Percentiles rank a stretch among this genome's conserved stretches.
Conservation (phyloP, 495 filamentous ascomycete species). For the Pyronema domesticum region DNA sequence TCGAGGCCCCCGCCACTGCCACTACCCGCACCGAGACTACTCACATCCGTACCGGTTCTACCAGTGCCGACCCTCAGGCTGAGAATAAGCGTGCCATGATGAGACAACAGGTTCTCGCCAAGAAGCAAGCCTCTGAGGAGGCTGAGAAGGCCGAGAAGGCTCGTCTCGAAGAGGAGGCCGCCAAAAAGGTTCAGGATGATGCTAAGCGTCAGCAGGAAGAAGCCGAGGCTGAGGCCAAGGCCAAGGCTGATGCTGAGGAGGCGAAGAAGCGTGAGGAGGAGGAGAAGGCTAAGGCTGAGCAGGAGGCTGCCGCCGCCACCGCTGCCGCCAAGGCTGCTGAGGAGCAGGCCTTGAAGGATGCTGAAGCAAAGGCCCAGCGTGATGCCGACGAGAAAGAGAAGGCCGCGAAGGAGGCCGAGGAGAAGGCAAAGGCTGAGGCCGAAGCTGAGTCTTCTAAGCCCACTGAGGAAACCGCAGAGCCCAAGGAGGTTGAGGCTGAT, state of each 20-base stretch:
- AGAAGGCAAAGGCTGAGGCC: conserved; percentile 26
- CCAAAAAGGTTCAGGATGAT: conserved; percentile 20
- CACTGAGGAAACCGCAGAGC: conserved; percentile 27
- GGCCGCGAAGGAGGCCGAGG: conserved; percentile 33
- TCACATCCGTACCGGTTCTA: conserved; percentile 33
- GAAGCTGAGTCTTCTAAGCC: conserved; percentile 26
- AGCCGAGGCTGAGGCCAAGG: conserved; percentile 9
- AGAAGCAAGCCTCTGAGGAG: conserved; percentile 41
- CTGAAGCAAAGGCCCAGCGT: conserved; percentile 16
- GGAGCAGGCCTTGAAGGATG: conserved; percentile 26
- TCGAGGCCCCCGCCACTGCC: conserved; percentile 40
- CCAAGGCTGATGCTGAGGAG: conserved; percentile 19
- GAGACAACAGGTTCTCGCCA: conserved; percentile 43
- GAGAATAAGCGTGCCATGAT: conserved; percentile 55
- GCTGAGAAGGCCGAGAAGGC: conserved; percentile 42
- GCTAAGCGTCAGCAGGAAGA: conserved; percentile 5
- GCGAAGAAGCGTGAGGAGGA: conserved; percentile 14
- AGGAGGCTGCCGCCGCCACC: conserved; percentile 30
- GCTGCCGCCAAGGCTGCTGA: conserved; percentile 30
- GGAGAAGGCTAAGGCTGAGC: conserved; percentile 25
- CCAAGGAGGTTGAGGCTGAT: conserved; percentile 28
- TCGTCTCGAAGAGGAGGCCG: conserved; percentile 17
- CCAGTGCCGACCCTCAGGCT: conserved; percentile 44
- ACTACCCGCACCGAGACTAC: conserved; percentile 32
- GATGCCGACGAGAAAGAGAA: conserved; percentile 1